A percentile compares a stretch with the other conserved stretches of the same genome.
Conservation (phyloP, 176 grass and related monocot species). For the Thalia dealbata region DNA sequence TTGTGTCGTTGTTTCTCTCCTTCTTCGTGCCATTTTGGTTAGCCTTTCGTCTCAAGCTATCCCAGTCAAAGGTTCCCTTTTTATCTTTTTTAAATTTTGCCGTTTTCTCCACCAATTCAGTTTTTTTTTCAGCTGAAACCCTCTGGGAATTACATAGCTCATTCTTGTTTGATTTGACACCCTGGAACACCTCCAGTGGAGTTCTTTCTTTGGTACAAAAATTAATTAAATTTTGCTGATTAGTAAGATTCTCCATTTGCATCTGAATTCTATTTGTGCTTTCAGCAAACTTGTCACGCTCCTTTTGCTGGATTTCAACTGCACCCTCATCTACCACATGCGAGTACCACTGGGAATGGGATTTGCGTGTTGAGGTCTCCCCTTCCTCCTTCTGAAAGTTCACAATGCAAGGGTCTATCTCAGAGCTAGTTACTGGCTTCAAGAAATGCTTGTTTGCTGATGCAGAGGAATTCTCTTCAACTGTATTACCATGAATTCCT, state of each 20-base stretch:
- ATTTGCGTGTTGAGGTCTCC: conserved; percentile 15
- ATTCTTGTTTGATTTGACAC: conserved; percentile 28
- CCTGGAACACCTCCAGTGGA: conserved; percentile 16
- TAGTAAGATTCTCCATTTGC: conserved; percentile 17
- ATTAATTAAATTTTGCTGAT: conserved; percentile 19
- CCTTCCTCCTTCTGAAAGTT: conserved; percentile 18
- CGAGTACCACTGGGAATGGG: conserved; percentile 1
- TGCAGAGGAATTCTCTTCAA: conserved; percentile 22
- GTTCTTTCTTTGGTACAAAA: conserved; percentile 19
- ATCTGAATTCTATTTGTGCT: conserved; percentile 12
- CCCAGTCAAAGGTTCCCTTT: conserved; percentile 58
- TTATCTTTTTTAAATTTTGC: conserved; percentile 31
- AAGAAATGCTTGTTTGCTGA: conserved; percentile 23
- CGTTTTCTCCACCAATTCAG: conserved; percentile 35
- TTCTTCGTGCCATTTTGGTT: conserved; percentile 24
- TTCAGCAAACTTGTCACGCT: conserved; percentile 11
- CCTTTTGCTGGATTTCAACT: conserved; percentile 9
- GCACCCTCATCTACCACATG: conserved; percentile 16
- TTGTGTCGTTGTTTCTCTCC: conserved; percentile 45
- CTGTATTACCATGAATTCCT: conserved; percentile 12
- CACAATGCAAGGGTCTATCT: conserved; percentile 14
- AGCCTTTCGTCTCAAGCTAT: conserved; percentile 40
- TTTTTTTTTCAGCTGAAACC: conserved; percentile 22
- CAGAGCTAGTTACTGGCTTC: conserved; percentile 26
- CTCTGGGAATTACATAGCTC: conserved; percentile 24